A percentile compares a stretch with the other conserved stretches of the same genome.
phyloP scores from a whole-genome alignment of 305 asterid genomes.

The Fraxinus albicans region DNA sequence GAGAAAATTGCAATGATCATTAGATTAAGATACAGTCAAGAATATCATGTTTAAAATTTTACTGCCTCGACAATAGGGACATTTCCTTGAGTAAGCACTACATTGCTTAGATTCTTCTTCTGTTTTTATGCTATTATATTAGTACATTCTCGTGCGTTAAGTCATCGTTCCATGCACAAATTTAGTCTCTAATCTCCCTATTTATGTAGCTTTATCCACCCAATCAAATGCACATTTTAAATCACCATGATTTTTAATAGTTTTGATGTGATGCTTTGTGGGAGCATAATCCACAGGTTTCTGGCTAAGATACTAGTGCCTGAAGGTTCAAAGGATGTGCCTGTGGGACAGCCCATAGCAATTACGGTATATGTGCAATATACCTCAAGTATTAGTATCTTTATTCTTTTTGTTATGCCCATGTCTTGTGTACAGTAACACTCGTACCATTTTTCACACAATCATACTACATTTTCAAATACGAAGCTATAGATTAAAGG shows the following conservation, averaged over 20 bases:
- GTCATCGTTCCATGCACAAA: constrained; percentile 5
- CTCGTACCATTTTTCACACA: constrained; percentile 8
- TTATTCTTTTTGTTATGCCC: not conserved
- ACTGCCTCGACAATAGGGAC: constrained; percentile 2
- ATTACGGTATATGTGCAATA: constrained; percentile 65
- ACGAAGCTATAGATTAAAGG: constrained; percentile 10
- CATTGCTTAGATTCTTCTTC: constrained; percentile 5
- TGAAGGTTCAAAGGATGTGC: constrained; percentile 96
- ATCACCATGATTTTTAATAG: not conserved
- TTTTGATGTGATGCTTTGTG: constrained; percentile 7
- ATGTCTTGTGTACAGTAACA: constrained; percentile 18
- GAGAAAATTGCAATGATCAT: constrained; percentile 6
- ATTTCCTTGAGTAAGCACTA: constrained; percentile 13
- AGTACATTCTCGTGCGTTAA: not conserved
- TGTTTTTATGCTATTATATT: not conserved
- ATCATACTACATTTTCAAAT: constrained; percentile 21
- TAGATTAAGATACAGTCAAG: not conserved
- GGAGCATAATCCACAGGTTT: constrained; percentile 52
- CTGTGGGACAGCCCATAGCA: constrained; percentile 95
- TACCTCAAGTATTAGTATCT: constrained; percentile 11
- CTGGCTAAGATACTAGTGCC: constrained; percentile 91
- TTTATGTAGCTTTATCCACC: constrained; percentile 9
- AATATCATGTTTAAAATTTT: constrained; percentile 5
- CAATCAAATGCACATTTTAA: constrained; percentile 3
- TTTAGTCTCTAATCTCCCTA: constrained; percentile 6